phyloP scores from a whole-genome alignment of 140 eudicot genomes.

The Bidens hawaiensis region DNA sequence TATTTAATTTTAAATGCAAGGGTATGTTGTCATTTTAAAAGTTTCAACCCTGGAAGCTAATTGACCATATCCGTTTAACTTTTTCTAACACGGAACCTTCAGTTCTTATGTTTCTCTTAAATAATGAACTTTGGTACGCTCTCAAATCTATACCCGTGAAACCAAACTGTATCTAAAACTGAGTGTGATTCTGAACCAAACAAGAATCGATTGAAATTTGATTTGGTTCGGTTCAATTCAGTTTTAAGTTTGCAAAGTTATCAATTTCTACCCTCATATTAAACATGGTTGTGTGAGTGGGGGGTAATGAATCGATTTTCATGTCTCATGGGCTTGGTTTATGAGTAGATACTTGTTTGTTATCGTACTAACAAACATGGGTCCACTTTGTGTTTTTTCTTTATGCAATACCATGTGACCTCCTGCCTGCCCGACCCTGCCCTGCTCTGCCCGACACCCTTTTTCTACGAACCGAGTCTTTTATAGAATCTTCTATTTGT shows the following conservation, averaged over 20 bases:
- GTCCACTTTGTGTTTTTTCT: slow-evolving; percentile 21
- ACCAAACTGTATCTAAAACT: too few species aligned
- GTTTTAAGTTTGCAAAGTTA: not conserved
- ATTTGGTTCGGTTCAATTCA: not conserved
- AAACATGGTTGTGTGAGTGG: slow-evolving; percentile 9
- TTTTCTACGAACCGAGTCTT: not conserved
- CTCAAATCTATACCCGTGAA: too few species aligned
- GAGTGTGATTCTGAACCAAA: too few species aligned
- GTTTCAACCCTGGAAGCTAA: too few species aligned
- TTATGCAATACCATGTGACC: slow-evolving; percentile 34
- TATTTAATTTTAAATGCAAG: too few species aligned
- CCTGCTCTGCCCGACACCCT: slow-evolving; percentile 8
- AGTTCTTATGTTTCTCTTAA: too few species aligned
- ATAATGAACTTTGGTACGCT: too few species aligned
- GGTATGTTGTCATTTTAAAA: too few species aligned
- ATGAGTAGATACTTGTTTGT: slow-evolving; percentile 25
- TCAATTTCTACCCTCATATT: not conserved
- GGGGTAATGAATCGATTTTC: slow-evolving; percentile 25
- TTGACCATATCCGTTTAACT: too few species aligned
- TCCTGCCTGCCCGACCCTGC: not conserved
- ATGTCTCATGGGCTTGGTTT: slow-evolving; percentile 29
- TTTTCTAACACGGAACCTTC: too few species aligned
- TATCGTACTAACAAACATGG: slow-evolving; percentile 20
- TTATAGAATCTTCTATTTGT: slow-evolving; percentile 17
- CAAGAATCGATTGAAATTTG: not conserved